phyloP scores from a whole-genome alignment of 441 rosid genomes.

The Gossypium trilobum region DNA sequence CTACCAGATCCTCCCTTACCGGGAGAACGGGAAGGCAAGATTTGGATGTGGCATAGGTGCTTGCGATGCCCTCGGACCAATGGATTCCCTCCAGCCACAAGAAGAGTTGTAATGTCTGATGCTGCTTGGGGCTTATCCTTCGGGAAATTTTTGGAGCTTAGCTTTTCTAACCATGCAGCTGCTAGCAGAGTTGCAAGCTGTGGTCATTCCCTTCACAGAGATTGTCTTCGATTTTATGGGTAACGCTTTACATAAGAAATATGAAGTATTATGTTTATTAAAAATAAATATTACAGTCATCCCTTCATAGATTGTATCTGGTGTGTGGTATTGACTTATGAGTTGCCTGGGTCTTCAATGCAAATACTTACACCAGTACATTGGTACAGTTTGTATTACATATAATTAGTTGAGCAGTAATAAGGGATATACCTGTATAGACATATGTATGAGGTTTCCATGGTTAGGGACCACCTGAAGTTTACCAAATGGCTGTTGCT shows the following conservation, averaged over 20 bases:
- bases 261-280: background rate
- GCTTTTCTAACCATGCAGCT: slow-evolving; percentile 78
- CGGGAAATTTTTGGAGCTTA: slow-evolving; percentile 75
- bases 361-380: background rate
- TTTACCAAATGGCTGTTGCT: background rate
- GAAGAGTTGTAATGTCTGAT: slow-evolving; percentile 71
- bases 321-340: background rate
- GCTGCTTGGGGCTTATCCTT: slow-evolving; percentile 81
- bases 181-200: slow-evolving; percentile 81
- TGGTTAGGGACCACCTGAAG: background rate
- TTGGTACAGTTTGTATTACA: background rate
- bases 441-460: background rate
- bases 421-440: background rate
- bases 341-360: slow-evolving; percentile 5
- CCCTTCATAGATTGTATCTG: background rate
- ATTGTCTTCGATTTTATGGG: slow-evolving; percentile 84
- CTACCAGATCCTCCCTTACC: slow-evolving; percentile 39
- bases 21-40: slow-evolving; percentile 69
- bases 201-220: slow-evolving; percentile 81
- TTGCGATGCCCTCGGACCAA: slow-evolving; percentile 56
- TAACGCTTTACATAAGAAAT: slow-evolving; percentile 23
- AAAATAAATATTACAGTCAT: background rate
- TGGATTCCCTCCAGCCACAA: slow-evolving; percentile 73
- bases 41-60: slow-evolving; percentile 90
- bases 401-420: background rate